Base-by-base conservation (phyloP, 2,329 filamentous ascomycete genomes). In the Didymella glomerata region DNA sequence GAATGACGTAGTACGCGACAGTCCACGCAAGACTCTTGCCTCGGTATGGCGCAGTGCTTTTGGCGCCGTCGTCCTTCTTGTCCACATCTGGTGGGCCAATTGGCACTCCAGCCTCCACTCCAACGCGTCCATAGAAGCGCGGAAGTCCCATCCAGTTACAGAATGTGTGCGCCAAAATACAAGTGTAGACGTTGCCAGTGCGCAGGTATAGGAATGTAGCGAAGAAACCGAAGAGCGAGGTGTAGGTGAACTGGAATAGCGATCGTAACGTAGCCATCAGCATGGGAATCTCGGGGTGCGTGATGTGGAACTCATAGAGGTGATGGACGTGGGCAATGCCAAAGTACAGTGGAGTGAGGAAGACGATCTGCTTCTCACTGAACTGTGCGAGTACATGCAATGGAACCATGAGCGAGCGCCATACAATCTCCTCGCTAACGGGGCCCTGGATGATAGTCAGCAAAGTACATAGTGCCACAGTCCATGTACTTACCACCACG, bases 61-160 rank as follows among this genome's bases (percentile, higher is more conserved):
- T 74, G 48, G 81, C 78, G 53, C 82, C 81, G 34, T 73, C 68
- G 8, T 68, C 63, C 52, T 62, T 74, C 55, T 69, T 76, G 20
- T 68, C 63, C 36, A 63, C 65, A 28, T 64, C 69, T 18, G 74
- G 69, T 7, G 75, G 73, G 8, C 77, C 74, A 14, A 80, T 76
- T 16, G 77, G 76, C 27, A 79, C 73, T 3, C 74, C 76, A 4
- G 78, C 85, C 68, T 88, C 74, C 25, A 78, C 74, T 10, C 81
- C 85, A 3, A 97, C 86, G 9, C 85, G 82, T 0, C 95, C 94
- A 88, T 91, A 96, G 58, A 98, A 79, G 7, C 93, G 85, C 22
- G 95, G 95, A 48, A 98, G 80, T 8, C 95, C 95, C 84, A 93
- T 91, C 81, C 86, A 90, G 74, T 99, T 99, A 80, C 95, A 99